phyloP scores from a whole-genome alignment of 352 stramenopile genomes.

The Halophytophthora polymorphica region DNA sequence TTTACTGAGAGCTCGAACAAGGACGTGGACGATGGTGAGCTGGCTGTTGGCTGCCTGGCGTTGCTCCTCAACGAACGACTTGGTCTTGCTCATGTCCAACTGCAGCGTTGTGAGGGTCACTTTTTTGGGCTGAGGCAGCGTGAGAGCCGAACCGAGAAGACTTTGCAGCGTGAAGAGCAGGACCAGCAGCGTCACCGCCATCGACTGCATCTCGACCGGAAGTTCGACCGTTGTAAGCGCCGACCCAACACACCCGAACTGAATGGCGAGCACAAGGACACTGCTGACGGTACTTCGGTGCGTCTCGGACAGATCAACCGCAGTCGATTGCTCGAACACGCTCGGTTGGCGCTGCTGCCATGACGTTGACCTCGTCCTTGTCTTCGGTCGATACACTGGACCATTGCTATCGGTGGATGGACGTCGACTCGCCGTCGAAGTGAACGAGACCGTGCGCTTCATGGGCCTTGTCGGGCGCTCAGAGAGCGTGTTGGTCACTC shows the following conservation, averaged over 20 bases:
- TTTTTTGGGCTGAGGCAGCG: slow-evolving; percentile 58
- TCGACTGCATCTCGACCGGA: slow-evolving; percentile 40
- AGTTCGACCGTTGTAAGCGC: slow-evolving; percentile 46
- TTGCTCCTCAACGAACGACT: slow-evolving; percentile 57
- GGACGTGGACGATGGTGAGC: slow-evolving; percentile 69
- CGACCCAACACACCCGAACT: slow-evolving; percentile 49
- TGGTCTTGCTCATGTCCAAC: slow-evolving; percentile 60
- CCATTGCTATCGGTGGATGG: neutral
- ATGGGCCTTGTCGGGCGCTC: slow-evolving; percentile 18
- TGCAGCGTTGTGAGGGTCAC: slow-evolving; percentile 67
- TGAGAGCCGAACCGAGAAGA: slow-evolving; percentile 51
- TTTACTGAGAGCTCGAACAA: slow-evolving; percentile 47
- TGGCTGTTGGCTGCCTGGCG: slow-evolving; percentile 39
- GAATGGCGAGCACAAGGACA: slow-evolving; percentile 38
- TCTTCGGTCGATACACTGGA: neutral
- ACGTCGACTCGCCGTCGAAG: slow-evolving; percentile 6
- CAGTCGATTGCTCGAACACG: slow-evolving; percentile 5
- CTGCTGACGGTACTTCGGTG: slow-evolving; percentile 33
- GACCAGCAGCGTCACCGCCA: slow-evolving; percentile 36
- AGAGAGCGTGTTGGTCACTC: slow-evolving; percentile 48
- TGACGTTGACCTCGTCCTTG: neutral
- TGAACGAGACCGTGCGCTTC: slow-evolving; percentile 14
- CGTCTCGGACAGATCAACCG: slow-evolving; percentile 23
- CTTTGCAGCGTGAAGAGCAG: slow-evolving; percentile 55
- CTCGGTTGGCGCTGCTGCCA: slow-evolving; percentile 7